Evolutionary conservation across 208 protist genomes (phyloP), one percentile per base, ranked within the genome.

Genomic region (Trypanosoma vivax): DNA sequence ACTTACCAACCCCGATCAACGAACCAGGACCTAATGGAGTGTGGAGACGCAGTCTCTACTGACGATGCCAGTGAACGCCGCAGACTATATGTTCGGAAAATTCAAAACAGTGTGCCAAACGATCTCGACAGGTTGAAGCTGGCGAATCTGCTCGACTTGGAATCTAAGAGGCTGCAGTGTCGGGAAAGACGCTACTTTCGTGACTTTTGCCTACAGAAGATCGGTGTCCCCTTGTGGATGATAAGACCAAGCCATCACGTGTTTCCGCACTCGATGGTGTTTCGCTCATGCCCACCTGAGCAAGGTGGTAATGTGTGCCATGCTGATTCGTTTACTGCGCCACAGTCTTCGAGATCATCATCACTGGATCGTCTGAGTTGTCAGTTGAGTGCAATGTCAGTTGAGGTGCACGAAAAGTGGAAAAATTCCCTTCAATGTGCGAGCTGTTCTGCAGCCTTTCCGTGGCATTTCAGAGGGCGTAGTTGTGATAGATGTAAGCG

Each of bases 151-250:
- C 13, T 69, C 16, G 33, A 54, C 21, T 34, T 69, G 41, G 62
- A 69, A 39, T 41, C 43, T 11, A 60, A 62, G 41, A 39, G 62
- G 18, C 46, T 60, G 50, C 62, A 69, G 39, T 53, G 62, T 33
- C 23, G 33, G 13, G 31, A 40, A 21, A 29, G 34, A 19, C 46
- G 50, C 13, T 57, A 31, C 34, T 48, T 56, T 39, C 62, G 62
- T 25, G 62, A 69, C 13, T 43, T 45, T 11, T 52, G 53, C 46
- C 40, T 69, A 16, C 35, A 43, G 13, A 53, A 53, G 7, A 23
- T 61, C 29, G 62, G 49, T 19, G 27, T 50, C n/a, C 62, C 62
- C n/a, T 53, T 31, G 18, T 69, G 62, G 53, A 23, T 69, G 28
- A 54, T 61, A 45, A 54, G 56, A 27, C 62, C 62, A 0, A 35